These are phyloP conservation scores for Aspergillus flavus DNA, from an alignment of 2,329 filamentous ascomycete genomes.

Conservation along the genomic window DNA sequence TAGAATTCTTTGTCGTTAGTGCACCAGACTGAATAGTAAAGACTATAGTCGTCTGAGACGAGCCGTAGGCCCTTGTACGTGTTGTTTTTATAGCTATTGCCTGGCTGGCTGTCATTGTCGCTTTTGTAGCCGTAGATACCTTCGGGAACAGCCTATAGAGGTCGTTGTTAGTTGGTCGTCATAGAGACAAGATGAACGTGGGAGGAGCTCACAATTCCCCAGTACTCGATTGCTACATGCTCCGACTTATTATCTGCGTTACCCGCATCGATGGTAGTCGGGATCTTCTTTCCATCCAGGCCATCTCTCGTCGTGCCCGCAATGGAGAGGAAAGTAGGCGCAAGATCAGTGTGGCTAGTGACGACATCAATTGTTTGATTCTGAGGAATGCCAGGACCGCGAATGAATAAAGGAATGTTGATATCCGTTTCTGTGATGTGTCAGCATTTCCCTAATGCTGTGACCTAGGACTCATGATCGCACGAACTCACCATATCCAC, in stretches of 20 bases:
- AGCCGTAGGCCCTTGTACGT: conserved; percentile 66
- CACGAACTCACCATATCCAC: conserved; percentile 53
- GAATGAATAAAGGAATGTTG: conserved; percentile 59
- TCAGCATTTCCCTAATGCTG: neutral
- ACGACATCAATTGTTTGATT: conserved; percentile 49
- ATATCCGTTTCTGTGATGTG: conserved; percentile 47
- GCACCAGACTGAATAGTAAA: conserved; percentile 72
- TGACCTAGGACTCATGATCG: rapidly evolving
- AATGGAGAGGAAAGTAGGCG: conserved; percentile 59
- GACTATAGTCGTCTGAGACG: conserved; percentile 56
- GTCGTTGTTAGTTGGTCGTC: neutral
- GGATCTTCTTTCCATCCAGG: conserved; percentile 61
- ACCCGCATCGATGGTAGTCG: conserved; percentile 34
- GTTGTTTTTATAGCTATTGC: conserved; percentile 47
- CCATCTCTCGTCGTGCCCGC: conserved; percentile 45
- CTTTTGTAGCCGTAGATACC: conserved; percentile 31
- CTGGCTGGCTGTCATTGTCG: conserved; percentile 17
- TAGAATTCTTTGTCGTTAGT: conserved; percentile 69
- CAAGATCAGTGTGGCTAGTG: conserved; percentile 65
- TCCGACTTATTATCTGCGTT: conserved; percentile 44
- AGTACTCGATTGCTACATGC: conserved; percentile 62
- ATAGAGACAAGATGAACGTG: neutral
- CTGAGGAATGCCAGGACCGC: conserved; percentile 57
- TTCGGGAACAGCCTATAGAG: conserved; percentile 27
- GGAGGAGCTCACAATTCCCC: conserved; percentile 44